Evolutionary conservation across 768 basidiomycete genomes (phyloP).

Genomic region (Baorangia bicolor): DNA sequence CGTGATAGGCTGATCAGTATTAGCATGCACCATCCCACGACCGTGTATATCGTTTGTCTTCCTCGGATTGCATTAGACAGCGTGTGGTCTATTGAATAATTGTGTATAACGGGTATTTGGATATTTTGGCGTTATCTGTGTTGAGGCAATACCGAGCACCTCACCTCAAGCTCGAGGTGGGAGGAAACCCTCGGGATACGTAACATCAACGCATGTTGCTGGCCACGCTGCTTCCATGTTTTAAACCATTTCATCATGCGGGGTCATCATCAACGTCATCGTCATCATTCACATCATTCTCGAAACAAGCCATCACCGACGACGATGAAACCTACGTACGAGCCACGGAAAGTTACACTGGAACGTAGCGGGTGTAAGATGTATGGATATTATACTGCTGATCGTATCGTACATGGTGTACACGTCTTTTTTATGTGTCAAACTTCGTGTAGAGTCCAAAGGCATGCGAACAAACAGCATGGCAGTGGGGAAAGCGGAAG

Average conservation of each 20-base stretch:
- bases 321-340: background rate
- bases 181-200: background rate
- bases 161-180: background rate
- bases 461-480: slow-evolving; percentile 19
- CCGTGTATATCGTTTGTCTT: slow-evolving; percentile 4
- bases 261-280: background rate
- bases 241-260: background rate
- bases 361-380: slow-evolving; percentile 6
- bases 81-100: background rate
- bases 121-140: background rate
- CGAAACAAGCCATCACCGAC: background rate
- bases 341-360: slow-evolving; percentile 1
- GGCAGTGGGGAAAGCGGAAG: slow-evolving; percentile 16
- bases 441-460: slow-evolving; percentile 13
- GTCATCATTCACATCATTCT: slow-evolving; percentile 9
- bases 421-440: slow-evolving; percentile 17
- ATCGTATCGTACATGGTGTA: slow-evolving; percentile 30
- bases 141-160: background rate
- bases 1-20: slow-evolving; percentile 9
- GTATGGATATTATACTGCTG: slow-evolving; percentile 24
- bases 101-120: background rate
- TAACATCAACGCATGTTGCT: background rate
- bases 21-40: background rate
- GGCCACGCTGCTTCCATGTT: slow-evolving; percentile 10
- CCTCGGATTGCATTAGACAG: slow-evolving; percentile 6